phyloP scores from a whole-genome alignment of 345 rosid genomes.

The Euphorbia pulcherrima region DNA sequence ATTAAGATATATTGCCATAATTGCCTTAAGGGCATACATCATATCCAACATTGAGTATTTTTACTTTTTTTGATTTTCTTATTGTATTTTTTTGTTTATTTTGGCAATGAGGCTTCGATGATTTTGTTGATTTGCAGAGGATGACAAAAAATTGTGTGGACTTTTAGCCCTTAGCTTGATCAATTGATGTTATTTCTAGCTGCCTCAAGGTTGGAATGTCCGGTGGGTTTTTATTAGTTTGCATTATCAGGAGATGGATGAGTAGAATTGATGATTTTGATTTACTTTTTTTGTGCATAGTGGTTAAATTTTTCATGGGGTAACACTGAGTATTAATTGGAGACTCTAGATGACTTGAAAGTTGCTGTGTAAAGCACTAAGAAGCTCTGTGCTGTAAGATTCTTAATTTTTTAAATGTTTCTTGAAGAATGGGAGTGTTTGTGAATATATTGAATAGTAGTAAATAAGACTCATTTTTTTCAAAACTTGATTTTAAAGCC shows the following conservation, averaged over 20 bases:
- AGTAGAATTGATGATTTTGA: background rate
- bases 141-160: constrained; percentile 37
- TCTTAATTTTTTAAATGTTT: background rate
- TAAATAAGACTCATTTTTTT: background rate
- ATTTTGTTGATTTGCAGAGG: constrained; percentile 13
- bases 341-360: constrained; percentile 31
- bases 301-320: constrained; percentile 37
- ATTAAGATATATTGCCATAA: too few relatives aligned
- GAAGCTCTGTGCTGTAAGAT: constrained; percentile 35
- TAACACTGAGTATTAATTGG: constrained; percentile 24
- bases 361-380: constrained; percentile 29
- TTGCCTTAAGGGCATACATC: too few relatives aligned
- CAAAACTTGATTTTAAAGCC: background rate
- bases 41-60: too few relatives aligned
- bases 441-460: background rate
- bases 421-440: too few relatives aligned
- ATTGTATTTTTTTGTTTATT: too few relatives aligned
- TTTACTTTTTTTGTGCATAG: constrained; percentile 9
- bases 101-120: background rate
- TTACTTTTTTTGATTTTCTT: too few relatives aligned
- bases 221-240: constrained; percentile 12
- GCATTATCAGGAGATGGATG: background rate
- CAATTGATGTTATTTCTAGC: constrained; percentile 25
- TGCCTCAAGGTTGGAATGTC: constrained; percentile 35
- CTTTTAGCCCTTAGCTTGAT: constrained; percentile 32